phyloP scores from a whole-genome alignment of 768 basidiomycete species.

The Suillus subaureus region DNA sequence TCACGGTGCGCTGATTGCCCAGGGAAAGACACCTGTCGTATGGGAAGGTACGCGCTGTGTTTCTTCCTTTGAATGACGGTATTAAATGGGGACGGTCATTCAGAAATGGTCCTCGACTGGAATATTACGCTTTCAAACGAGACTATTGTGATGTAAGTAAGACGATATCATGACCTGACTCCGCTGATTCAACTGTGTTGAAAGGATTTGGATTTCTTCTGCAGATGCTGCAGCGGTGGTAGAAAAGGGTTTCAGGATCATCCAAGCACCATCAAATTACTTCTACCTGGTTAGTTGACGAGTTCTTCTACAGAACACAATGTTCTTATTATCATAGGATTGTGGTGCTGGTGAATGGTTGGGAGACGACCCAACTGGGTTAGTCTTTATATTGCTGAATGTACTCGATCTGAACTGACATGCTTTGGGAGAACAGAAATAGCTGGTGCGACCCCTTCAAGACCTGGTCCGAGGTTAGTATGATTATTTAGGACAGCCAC shows the following conservation, averaged over 20 bases:
- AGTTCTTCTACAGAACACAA: not conserved
- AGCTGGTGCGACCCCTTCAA: slow-evolving; percentile 84
- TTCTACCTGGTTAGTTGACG: slow-evolving; percentile 58
- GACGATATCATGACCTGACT: slow-evolving; percentile 5
- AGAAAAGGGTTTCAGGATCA: slow-evolving; percentile 57
- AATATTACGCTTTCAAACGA: slow-evolving; percentile 48
- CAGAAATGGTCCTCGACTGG: slow-evolving; percentile 67
- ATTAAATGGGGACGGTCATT: not conserved
- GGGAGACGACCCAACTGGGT: slow-evolving; percentile 49
- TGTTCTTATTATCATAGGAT: slow-evolving; percentile 38
- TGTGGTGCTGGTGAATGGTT: slow-evolving; percentile 77
- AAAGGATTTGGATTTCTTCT: slow-evolving; percentile 75
- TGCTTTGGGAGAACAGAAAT: slow-evolving; percentile 36
- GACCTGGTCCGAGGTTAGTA: slow-evolving; percentile 69
- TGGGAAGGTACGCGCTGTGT: slow-evolving; percentile 38
- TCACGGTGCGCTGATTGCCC: slow-evolving; percentile 31
- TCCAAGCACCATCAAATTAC: slow-evolving; percentile 74
- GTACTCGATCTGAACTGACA: not conserved
- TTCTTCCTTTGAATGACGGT: not conserved
- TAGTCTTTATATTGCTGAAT: slow-evolving; percentile 15
- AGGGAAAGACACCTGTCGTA: slow-evolving; percentile 52
- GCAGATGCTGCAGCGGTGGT: slow-evolving; percentile 60
- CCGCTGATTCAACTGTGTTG: slow-evolving; percentile 2
- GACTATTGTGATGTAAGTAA: slow-evolving; percentile 57
- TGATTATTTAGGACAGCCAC: not conserved